phyloP scores from a whole-genome alignment of 306 rosid species.

The Potentilla sterilis region DNA sequence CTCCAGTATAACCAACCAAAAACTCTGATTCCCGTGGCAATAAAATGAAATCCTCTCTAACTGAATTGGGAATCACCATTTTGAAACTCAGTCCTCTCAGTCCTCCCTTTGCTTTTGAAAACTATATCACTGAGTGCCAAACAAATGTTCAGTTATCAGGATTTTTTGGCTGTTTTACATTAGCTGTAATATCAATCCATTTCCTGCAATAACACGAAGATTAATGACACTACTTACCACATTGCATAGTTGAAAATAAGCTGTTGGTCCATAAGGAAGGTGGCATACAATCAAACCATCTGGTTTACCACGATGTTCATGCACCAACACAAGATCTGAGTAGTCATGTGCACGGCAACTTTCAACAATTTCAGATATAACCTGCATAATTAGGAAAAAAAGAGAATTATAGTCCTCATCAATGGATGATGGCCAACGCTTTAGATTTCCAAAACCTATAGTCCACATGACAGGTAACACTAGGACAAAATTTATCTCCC shows the following conservation, averaged over 20 bases:
- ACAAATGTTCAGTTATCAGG: neutral
- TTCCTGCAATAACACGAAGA: neutral
- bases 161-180: constrained; percentile 1
- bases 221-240: constrained; percentile 57
- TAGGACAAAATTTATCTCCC: neutral
- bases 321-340: constrained; percentile 83
- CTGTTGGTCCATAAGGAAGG: constrained; percentile 92
- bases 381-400: constrained; percentile 42
- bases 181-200: neutral
- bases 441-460: neutral
- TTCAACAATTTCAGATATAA: constrained; percentile 82
- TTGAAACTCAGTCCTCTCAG: neutral
- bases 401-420: neutral
- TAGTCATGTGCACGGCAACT: constrained; percentile 82
- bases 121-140: neutral
- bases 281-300: constrained; percentile 85
- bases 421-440: neutral
- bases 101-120: neutral
- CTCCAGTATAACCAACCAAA: neutral
- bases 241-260: constrained; percentile 79
- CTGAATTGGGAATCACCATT: neutral
- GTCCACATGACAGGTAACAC: neutral
- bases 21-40: neutral
- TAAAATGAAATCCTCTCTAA: neutral
- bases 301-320: constrained; percentile 96